Base-by-base conservation (phyloP, 2,329 filamentous ascomycete species). In the Dactylellina leptospora region DNA sequence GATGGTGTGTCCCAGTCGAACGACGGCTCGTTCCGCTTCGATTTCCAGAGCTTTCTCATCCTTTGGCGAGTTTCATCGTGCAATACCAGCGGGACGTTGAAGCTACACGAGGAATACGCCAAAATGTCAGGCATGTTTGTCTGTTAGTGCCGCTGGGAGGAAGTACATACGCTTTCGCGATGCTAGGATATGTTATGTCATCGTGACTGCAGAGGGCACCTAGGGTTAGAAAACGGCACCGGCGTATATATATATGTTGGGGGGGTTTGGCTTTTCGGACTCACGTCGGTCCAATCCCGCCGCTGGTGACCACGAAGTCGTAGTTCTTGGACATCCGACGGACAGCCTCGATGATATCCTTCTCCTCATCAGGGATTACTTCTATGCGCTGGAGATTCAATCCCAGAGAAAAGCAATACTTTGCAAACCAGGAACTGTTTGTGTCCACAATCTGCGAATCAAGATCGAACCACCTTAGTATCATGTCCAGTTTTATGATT, bases 131-230 rank as follows among this genome's bases (percentile, higher is more conserved):
- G 23, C 4, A 58, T 20, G 54, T 3, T 28, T 27, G 38, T 40
- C 18, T 28, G 8, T 30, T 36, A 11, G 20, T 33, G 47, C 27
- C 10, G 4, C 3, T 51, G 1, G 16, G 25, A 5, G 36, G 18
- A 11, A n/a, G 5, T 3, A 1, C 64, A 54, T 71, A 97, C 5
- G 93, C 95, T 79, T 92, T 92, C 74, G 91, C 93, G 79, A 99
- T 96, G 38, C 92, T 93, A 78, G 90, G 85, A 82, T 99, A 99
- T 23, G 95, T 97, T 76, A 97, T 97, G 79, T 99, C 95, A 80
- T 99, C 95, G 82, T 97, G 93, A 62, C 91, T 96, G 76, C 16
- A n/a, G 22, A n/a, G n/a, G n/a, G n/a, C 18, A 40, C 48, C n/a
- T 38, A 4, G 38, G 23, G 38, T 62, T 16, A 30, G 38, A 42